These are phyloP conservation scores for Triangularia setosa DNA, from an alignment of 2,329 filamentous ascomycete species.

Conservation along the genomic window DNA sequence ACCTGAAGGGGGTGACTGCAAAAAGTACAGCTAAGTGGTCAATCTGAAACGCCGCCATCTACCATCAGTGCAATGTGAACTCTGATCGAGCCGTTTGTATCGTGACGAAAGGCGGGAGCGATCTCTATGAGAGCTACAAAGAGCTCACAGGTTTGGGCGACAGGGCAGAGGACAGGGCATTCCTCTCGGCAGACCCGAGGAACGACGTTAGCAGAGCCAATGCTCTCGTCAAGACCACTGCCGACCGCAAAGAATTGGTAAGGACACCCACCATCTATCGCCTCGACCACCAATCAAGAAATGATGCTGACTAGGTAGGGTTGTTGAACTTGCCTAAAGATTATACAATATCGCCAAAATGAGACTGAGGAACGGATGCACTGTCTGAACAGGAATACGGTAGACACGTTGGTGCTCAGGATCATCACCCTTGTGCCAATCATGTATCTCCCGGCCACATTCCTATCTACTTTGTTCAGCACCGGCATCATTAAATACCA, in stretches of 20 bases:
- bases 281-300: background rate
- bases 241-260: conserved; percentile 35
- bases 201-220: conserved; percentile 35
- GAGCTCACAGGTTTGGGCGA: conserved; percentile 32
- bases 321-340: conserved; percentile 19
- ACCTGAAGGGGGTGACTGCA: background rate
- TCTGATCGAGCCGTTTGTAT: conserved; percentile 39
- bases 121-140: conserved; percentile 30
- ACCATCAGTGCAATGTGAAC: conserved; percentile 39
- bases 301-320: background rate
- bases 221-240: conserved; percentile 32
- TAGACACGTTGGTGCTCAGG: conserved; percentile 27
- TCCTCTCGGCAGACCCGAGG: conserved; percentile 31
- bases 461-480: conserved; percentile 27
- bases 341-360: conserved; percentile 33
- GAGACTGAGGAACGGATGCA: conserved; percentile 31
- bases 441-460: conserved; percentile 29
- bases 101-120: conserved; percentile 33
- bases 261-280: conserved; percentile 8
- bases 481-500: conserved; percentile 25
- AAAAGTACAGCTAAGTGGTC: conserved; percentile 28
- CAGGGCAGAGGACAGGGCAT: conserved; percentile 32
- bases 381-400: conserved; percentile 28
- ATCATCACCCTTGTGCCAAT: conserved; percentile 31
- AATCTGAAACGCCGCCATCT: conserved; percentile 35